phyloP scores from a whole-genome alignment of 495 filamentous ascomycete genomes.

The Trichoderma erinaceum region DNA sequence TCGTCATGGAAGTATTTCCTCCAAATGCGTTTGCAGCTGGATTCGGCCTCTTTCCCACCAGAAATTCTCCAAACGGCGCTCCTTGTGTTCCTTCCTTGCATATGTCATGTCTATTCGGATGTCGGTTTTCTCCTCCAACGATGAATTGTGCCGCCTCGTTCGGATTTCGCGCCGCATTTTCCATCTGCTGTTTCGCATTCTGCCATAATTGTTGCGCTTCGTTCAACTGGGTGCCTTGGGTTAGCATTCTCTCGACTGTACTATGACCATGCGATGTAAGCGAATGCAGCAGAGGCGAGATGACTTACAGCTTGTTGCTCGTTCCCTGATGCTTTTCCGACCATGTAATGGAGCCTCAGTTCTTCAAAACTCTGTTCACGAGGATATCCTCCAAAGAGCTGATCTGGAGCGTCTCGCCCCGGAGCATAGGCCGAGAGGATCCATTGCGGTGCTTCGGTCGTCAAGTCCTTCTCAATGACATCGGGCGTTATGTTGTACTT shows the following conservation, averaged over 20 bases:
- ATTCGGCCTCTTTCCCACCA: constrained; percentile 2
- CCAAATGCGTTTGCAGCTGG: constrained; percentile 28
- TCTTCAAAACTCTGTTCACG: constrained; percentile 83
- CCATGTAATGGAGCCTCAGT: constrained; percentile 62
- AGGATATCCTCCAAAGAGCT: constrained; percentile 71
- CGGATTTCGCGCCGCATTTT: constrained; percentile 56
- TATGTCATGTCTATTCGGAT: constrained; percentile 77
- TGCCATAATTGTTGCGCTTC: constrained; percentile 55
- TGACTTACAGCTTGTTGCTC: constrained; percentile 51
- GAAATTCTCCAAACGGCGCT: constrained; percentile 25
- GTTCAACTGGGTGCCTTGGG: constrained; percentile 37
- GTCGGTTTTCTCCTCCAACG: constrained; percentile 58
- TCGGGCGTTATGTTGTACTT: constrained; percentile 49
- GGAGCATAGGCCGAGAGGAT: constrained; percentile 79
- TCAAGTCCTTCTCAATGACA: constrained; percentile 58
- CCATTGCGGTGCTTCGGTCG: constrained; percentile 66
- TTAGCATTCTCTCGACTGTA: constrained; percentile 11
- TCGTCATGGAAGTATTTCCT: constrained; percentile 16
- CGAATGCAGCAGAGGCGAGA: background rate
- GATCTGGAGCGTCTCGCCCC: constrained; percentile 60
- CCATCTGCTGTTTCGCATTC: constrained; percentile 62
- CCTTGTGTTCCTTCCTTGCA: constrained; percentile 40
- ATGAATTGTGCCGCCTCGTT: constrained; percentile 70
- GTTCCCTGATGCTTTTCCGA: constrained; percentile 52
- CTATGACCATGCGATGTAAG: background rate